Percentiles rank a stretch among this genome's conserved stretches.
These are phyloP conservation scores for Westerdykella aurantiaca DNA, from an alignment of 2,329 filamentous ascomycete genomes.

Conservation along the genomic window DNA sequence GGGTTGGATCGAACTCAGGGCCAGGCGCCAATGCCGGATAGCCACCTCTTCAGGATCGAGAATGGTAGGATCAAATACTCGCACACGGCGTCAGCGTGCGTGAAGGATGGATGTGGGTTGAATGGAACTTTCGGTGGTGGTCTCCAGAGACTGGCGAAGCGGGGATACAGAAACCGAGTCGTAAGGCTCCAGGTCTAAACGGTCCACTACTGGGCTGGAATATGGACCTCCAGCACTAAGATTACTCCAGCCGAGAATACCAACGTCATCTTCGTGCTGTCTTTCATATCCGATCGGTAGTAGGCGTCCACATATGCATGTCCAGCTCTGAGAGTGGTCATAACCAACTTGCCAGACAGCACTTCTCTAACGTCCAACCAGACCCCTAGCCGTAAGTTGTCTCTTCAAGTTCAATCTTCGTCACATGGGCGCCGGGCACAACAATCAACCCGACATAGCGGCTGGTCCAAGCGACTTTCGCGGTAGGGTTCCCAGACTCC, in stretches of 20 bases:
- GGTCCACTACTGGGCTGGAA: too few relatives aligned
- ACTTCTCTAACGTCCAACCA: too few relatives aligned
- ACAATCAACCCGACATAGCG: constrained; percentile 86
- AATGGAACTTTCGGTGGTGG: constrained; percentile 5
- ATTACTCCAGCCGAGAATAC: too few relatives aligned
- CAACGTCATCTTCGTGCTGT: too few relatives aligned
- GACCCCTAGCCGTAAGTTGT: constrained; percentile 7
- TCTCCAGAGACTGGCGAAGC: not conserved
- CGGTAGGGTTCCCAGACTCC: constrained; percentile 41
- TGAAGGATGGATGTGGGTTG: constrained; percentile 19
- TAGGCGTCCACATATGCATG: too few relatives aligned
- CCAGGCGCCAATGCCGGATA: constrained; percentile 17
- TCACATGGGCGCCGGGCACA: constrained; percentile 78
- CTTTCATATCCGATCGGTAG: too few relatives aligned
- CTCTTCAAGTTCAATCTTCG: constrained; percentile 82
- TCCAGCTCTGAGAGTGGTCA: too few relatives aligned
- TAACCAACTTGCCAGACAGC: too few relatives aligned
- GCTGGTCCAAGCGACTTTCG: constrained; percentile 65
- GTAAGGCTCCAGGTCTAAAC: too few relatives aligned
- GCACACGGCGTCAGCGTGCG: constrained; percentile 21
- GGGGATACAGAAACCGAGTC: constrained; percentile 1
- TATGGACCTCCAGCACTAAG: too few relatives aligned
- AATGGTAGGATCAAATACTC: constrained; percentile 17
- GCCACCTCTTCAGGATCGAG: constrained; percentile 22
- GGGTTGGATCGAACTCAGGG: constrained; percentile 21